A percentile compares a stretch with the other conserved stretches of the same genome.
These are phyloP conservation scores for Talaromyces sp. DNA, from an alignment of 2,329 filamentous ascomycete species.

Conservation along the genomic window DNA sequence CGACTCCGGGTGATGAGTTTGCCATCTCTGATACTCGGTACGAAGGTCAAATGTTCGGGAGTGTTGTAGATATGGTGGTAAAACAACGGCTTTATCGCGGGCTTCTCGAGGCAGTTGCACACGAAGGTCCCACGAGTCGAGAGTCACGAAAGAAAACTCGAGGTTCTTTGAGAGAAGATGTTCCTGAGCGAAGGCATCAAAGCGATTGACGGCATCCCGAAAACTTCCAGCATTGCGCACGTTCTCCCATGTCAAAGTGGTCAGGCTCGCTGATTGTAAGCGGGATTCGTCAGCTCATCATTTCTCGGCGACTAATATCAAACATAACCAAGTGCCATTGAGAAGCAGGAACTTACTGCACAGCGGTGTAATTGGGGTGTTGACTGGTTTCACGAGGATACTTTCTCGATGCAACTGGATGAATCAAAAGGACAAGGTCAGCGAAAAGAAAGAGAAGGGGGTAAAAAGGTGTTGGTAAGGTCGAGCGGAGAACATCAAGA, in stretches of 20 bases:
- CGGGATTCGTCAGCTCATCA: constrained; percentile 13
- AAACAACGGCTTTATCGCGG: constrained; percentile 93
- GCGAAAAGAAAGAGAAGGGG: constrained; percentile 23
- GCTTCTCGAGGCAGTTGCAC: constrained; percentile 97
- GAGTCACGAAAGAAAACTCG: constrained; percentile 96
- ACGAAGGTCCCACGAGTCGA: constrained; percentile 96
- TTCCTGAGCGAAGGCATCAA: constrained; percentile 89
- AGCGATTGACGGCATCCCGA: constrained; percentile 91
- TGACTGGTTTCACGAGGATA: constrained; percentile 95
- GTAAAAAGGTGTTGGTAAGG: constrained; percentile 1
- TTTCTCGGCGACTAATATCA: neutral
- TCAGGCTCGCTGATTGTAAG: constrained; percentile 70
- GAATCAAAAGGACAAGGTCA: constrained; percentile 26
- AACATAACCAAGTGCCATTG: constrained; percentile 23
- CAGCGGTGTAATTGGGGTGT: constrained; percentile 95
- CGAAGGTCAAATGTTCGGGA: constrained; percentile 94
- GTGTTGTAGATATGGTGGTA: constrained; percentile 95
- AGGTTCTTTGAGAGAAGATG: constrained; percentile 85
- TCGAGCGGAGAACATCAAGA: constrained; percentile 7
- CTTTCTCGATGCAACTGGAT: constrained; percentile 84
- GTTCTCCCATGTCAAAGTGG: constrained; percentile 97
- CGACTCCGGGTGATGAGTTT: constrained; percentile 96
- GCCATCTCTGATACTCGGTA: constrained; percentile 97
- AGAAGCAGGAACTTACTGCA: constrained; percentile 71
- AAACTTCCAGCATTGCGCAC: constrained; percentile 96